Evolutionary conservation across 495 filamentous ascomycete species (phyloP), one percentile per base, ranked within the genome.

Genomic region (Penicillium robsamsonii): DNA sequence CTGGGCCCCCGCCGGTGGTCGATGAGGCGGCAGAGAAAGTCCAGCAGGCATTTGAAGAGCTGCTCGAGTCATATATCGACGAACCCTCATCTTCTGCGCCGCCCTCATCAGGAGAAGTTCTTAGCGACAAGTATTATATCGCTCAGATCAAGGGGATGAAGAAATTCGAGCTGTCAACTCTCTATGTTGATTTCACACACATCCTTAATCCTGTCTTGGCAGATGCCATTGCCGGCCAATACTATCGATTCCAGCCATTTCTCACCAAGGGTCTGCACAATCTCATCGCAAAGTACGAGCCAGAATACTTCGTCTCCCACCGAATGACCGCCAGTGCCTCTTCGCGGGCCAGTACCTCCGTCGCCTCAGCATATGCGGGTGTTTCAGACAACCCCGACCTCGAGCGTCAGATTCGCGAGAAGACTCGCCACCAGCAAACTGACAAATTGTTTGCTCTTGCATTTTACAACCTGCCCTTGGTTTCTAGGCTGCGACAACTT

Each of bases 111-210:
- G 89, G 86, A 63, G 85, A 85, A 29, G 70, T 84, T 20, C 86
- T 85, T 22, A 94, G 88, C 20, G 88, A 96, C 70, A 94, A 91
- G 68, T 97, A 97, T 78, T 99, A 99, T 72, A 82, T 99, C 61
- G 91, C 91, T 17, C 95, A 96, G 68, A 94, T 99, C 54, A 88
- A 96, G 63, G 91, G 90, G 53, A 85, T 99, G 81, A 79, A 82
- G 20, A 86, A 84, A 53, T 92, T 90, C 70, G 84, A 87, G 57
- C 80, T 96, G n/a, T 97, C 92, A 1, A 99, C 94, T 5, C 85
- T 97, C 40, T 99, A 97, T 69, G 89, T 99, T 65, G 95, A 99
- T 73, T 99, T 86, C 76, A 90, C 84, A 47, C 94, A 99, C 72
- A 72, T 99, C 37, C 81, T 85, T 55, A 84, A 88, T 55, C 89